Conservation (phyloP, 257 asterid species). For the Petunia secreta region DNA sequence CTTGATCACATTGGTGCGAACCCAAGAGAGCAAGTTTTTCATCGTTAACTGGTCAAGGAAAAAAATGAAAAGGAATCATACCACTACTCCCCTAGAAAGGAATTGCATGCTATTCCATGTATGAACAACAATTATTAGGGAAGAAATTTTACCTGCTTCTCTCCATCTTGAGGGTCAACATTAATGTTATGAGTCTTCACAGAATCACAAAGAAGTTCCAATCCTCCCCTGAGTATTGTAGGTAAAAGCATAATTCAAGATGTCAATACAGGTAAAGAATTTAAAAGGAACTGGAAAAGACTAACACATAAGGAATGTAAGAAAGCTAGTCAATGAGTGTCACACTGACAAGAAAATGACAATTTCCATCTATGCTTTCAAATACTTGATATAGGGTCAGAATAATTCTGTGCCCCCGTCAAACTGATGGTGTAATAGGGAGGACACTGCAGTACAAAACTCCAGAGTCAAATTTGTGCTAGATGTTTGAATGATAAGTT, state of each 20-base stretch:
- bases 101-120: background rate
- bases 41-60: slow-evolving; percentile 60
- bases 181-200: slow-evolving; percentile 76
- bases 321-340: slow-evolving; percentile 6
- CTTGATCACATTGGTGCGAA: slow-evolving; percentile 80
- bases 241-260: slow-evolving; percentile 23
- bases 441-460: background rate
- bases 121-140: slow-evolving; percentile 9
- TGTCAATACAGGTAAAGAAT: background rate
- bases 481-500: background rate
- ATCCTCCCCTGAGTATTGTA: slow-evolving; percentile 68
- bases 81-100: background rate
- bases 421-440: background rate
- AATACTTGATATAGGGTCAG: background rate
- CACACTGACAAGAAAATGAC: background rate
- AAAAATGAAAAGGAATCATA: slow-evolving; percentile 23
- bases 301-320: background rate
- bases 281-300: slow-evolving; percentile 2
- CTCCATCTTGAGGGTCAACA: slow-evolving; percentile 63
- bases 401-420: background rate
- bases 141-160: slow-evolving; percentile 52
- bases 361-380: background rate
- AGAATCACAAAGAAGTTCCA: slow-evolving; percentile 91
- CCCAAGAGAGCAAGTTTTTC: slow-evolving; percentile 89
- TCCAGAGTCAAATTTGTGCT: background rate